Base-by-base conservation (phyloP, 2,329 filamentous ascomycete genomes). In the Cladophialophora psammophila region DNA sequence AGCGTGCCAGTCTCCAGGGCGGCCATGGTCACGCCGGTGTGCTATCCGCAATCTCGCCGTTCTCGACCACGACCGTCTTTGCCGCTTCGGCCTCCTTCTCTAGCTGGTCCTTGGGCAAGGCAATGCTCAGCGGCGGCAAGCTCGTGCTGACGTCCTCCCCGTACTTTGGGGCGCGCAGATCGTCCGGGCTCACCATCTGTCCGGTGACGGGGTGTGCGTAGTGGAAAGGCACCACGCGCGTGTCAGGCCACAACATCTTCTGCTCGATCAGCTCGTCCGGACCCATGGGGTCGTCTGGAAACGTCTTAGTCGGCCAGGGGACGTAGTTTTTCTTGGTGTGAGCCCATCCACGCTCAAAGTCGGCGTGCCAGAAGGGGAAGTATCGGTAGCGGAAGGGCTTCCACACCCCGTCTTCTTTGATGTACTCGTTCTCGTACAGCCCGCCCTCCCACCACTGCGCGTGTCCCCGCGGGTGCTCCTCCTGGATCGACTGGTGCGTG, bases 361-460 rank as follows among this genome's bases (percentile, higher is more conserved):
- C 80, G 68, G 79, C 81, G 74, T 87, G 85, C 85, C 85, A 87
- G 75, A 87, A 86, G 1, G 85, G 84, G 71, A 86, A 86, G 74
- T 86, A 86, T 50, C 83, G 81, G 68, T 85, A 80, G 38, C 82
- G 78, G 74, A 84, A 83, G 31, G 86, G 80, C 75, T 84, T 85
- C 85, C 85, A 87, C 5, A 80, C 76, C 4, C 83, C 84, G 66
- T 82, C 75, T 71, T 86, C 84, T 75, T 85, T 86, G 76, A 86
- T 82, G 74, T 86, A 87, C 73, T 87, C 84, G 72, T 87, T 87
- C 75, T 87, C 84, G 75, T 87, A 87, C 40, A 87, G 75, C 2
- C 85, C 85, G 52, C 85, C 84, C 74, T 87, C 85, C 82, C 84
- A 87, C 85, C 85, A 87, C 73, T 87, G 85, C 10, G 81, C 78